Evolutionary conservation across 1,284 basidiomycete species (phyloP).

Genomic region (Vanrija pseudolonga): DNA sequence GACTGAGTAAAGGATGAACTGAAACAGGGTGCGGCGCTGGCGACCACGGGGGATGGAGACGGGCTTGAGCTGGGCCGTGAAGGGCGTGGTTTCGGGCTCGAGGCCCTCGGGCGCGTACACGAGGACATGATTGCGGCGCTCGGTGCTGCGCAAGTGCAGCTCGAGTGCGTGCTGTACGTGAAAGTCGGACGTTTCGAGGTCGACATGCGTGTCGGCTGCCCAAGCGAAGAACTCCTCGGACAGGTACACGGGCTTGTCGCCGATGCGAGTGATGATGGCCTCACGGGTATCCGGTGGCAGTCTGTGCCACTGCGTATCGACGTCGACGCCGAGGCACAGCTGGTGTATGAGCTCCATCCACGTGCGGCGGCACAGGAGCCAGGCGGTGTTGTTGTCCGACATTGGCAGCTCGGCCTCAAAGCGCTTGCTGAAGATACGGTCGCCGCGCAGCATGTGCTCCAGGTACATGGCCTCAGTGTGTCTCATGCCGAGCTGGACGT

Average conservation of each 20-base stretch:
- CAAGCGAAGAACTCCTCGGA: constrained; percentile 1
- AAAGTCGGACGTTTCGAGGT: constrained; percentile 4
- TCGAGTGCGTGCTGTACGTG: background rate
- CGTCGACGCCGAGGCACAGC: constrained; percentile 5
- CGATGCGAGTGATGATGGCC: constrained; percentile 4
- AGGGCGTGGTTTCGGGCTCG: background rate
- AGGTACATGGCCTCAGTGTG: background rate
- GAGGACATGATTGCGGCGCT: background rate
- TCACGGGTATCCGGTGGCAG: constrained; percentile 1
- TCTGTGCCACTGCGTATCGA: constrained; percentile 7
- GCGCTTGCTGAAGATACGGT: background rate
- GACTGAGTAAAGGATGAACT: background rate
- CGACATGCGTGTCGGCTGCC: background rate
- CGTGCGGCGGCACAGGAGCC: background rate
- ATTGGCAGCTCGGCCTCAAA: constrained; percentile 1
- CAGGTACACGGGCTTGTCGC: background rate
- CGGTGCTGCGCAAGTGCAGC: background rate
- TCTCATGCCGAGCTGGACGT: constrained; percentile 15
- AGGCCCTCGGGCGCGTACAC: background rate
- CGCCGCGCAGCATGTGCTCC: background rate
- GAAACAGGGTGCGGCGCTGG: background rate
- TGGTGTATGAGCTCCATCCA: constrained; percentile 4
- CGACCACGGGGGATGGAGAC: background rate
- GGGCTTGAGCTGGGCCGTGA: background rate
- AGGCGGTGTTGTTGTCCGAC: background rate